A percentile compares a stretch with the other conserved stretches of the same genome.
These are phyloP conservation scores for Diaporthe ilicicola DNA, from an alignment of 2,329 filamentous ascomycete species.

Conservation along the genomic window DNA sequence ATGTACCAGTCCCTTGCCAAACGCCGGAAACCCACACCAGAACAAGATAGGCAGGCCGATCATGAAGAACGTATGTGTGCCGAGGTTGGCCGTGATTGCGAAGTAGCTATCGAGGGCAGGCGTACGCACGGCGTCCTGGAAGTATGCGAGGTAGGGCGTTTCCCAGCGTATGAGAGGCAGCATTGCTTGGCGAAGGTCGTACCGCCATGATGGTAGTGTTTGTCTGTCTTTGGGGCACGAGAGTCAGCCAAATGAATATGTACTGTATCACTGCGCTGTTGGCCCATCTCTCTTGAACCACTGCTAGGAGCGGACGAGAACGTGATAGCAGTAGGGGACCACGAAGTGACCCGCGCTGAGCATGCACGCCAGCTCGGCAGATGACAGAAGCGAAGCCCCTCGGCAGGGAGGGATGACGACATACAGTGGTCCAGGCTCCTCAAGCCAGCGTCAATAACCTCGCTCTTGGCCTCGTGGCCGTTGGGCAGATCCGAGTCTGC, in stretches of 20 bases:
- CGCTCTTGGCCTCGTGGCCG: slow-evolving; percentile 37
- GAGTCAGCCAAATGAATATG: slow-evolving; percentile 21
- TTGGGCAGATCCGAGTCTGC: slow-evolving; percentile 30
- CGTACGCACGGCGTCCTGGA: slow-evolving; percentile 83
- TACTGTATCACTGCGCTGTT: background rate
- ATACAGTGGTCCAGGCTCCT: slow-evolving; percentile 81
- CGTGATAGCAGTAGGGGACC: background rate
- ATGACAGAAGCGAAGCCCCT: background rate
- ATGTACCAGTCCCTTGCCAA: slow-evolving; percentile 84
- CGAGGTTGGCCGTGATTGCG: slow-evolving; percentile 93
- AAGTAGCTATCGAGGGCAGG: slow-evolving; percentile 95
- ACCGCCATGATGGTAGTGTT: slow-evolving; percentile 88
- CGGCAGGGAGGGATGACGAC: slow-evolving; percentile 38
- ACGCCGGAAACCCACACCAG: slow-evolving; percentile 89
- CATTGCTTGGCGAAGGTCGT: slow-evolving; percentile 79
- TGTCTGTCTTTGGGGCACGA: slow-evolving; percentile 70
- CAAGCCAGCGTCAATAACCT: slow-evolving; percentile 75
- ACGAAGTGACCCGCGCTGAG: background rate
- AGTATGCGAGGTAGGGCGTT: slow-evolving; percentile 88
- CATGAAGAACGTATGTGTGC: slow-evolving; percentile 99
- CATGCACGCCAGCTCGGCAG: background rate
- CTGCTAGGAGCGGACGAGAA: background rate
- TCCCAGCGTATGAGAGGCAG: slow-evolving; percentile 93
- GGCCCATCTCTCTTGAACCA: background rate
- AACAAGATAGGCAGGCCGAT: slow-evolving; percentile 92